A percentile compares a stretch with the other conserved stretches of the same genome.
Evolutionary conservation across 2,329 filamentous ascomycete genomes (phyloP).

Genomic region (Clarireedia hainanense): DNA sequence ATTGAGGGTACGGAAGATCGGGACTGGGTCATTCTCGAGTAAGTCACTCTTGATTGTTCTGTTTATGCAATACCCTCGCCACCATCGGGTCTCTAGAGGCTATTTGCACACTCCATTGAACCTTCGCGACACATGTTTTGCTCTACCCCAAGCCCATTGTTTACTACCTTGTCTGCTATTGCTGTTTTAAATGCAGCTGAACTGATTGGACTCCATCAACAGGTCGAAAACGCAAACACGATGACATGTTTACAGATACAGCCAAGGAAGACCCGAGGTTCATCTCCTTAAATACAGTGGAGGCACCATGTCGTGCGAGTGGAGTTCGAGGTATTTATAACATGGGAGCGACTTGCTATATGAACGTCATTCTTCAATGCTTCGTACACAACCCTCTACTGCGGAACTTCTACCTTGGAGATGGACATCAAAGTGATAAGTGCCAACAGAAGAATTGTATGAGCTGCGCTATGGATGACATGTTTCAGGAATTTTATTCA

Average conservation of each 20-base stretch:
- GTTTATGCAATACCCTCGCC: too few species aligned
- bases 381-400: constrained; percentile 90
- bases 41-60: constrained; percentile 22
- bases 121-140: too few species aligned
- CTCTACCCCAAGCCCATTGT: too few species aligned
- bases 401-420: constrained; percentile 83
- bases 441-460: constrained; percentile 59
- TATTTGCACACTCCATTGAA: too few species aligned
- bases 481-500: constrained; percentile 65
- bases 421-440: constrained; percentile 73
- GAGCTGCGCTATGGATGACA: constrained; percentile 65
- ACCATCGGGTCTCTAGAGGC: too few species aligned
- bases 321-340: constrained; percentile 92
- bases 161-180: too few species aligned
- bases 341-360: constrained; percentile 96
- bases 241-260: constrained; percentile 59
- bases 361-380: constrained; percentile 91
- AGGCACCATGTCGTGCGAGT: constrained; percentile 75
- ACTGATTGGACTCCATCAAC: constrained; percentile 1
- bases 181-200: too few species aligned
- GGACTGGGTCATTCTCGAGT: constrained; percentile 59
- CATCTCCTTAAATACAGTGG: constrained; percentile 69
- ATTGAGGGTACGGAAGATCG: constrained; percentile 61
- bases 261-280: constrained; percentile 67
- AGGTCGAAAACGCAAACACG: constrained; percentile 68